Evolutionary conservation across 495 filamentous ascomycete genomes (phyloP).

Genomic region (Hypoxylon intermedium): DNA sequence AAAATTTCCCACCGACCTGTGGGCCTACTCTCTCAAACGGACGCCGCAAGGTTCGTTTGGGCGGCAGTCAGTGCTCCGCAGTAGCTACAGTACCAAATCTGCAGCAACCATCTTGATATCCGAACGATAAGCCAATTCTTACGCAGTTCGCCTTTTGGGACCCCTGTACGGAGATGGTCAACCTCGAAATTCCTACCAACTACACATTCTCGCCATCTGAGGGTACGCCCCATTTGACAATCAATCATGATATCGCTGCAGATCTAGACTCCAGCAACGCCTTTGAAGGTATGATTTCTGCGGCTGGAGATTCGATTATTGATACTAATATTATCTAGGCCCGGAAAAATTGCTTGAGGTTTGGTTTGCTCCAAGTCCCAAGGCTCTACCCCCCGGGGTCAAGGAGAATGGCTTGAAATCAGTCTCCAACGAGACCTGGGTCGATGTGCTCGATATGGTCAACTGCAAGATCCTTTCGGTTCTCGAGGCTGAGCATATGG

Average conservation of each 20-base stretch:
- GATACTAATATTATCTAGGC: conserved; percentile 53
- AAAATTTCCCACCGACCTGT: conserved; percentile 64
- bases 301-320: neutral
- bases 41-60: conserved; percentile 90
- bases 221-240: conserved; percentile 86
- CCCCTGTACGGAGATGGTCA: conserved; percentile 74
- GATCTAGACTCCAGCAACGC: conserved; percentile 96
- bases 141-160: conserved; percentile 24
- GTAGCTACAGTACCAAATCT: conserved; percentile 50
- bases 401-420: conserved; percentile 83
- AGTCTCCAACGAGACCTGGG: conserved; percentile 85
- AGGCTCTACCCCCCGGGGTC: conserved; percentile 71
- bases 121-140: conserved; percentile 17
- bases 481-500: conserved; percentile 91
- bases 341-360: conserved; percentile 99
- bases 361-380: conserved; percentile 89
- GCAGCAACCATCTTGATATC: conserved; percentile 30
- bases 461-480: conserved; percentile 98
- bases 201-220: conserved; percentile 81
- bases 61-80: conserved; percentile 74
- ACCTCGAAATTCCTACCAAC: conserved; percentile 75
- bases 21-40: conserved; percentile 96
- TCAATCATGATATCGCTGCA: conserved; percentile 93
- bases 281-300: conserved; percentile 77
- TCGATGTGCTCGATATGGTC: conserved; percentile 95